Conservation (phyloP, 345 rosid genomes). For the Jatropha curcas region DNA sequence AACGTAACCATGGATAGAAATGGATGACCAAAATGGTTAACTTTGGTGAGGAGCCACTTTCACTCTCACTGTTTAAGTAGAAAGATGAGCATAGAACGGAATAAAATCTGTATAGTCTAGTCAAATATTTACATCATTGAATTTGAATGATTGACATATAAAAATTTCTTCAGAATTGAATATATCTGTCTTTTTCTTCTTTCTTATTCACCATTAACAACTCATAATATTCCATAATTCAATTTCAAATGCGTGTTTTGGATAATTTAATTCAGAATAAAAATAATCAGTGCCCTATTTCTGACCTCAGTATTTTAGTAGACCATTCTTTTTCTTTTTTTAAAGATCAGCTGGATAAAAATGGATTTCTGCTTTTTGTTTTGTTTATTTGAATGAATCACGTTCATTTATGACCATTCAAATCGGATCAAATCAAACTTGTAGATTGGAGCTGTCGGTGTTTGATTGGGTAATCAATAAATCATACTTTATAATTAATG, state of each 20-base stretch:
- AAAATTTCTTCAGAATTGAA: neutral
- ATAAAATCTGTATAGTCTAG: too few species aligned
- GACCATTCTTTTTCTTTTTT: neutral
- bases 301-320: too few species aligned
- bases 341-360: too few species aligned
- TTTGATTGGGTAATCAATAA: conserved; percentile 9
- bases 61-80: too few species aligned
- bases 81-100: too few species aligned
- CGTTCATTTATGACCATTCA: conserved; percentile 13
- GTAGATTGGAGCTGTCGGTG: conserved; percentile 10
- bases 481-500: neutral
- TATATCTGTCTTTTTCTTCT: neutral
- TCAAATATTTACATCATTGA: neutral
- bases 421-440: conserved; percentile 9
- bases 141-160: neutral
- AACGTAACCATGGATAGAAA: too few species aligned
- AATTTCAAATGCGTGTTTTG: too few species aligned
- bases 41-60: neutral
- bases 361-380: neutral
- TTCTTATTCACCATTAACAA: too few species aligned
- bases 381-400: neutral
- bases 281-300: too few species aligned
- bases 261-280: too few species aligned
- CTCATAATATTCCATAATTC: too few species aligned
- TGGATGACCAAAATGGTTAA: neutral